These are phyloP conservation scores for Thelonectria olida DNA, from an alignment of 2,329 filamentous ascomycete genomes.

Conservation along the genomic window DNA sequence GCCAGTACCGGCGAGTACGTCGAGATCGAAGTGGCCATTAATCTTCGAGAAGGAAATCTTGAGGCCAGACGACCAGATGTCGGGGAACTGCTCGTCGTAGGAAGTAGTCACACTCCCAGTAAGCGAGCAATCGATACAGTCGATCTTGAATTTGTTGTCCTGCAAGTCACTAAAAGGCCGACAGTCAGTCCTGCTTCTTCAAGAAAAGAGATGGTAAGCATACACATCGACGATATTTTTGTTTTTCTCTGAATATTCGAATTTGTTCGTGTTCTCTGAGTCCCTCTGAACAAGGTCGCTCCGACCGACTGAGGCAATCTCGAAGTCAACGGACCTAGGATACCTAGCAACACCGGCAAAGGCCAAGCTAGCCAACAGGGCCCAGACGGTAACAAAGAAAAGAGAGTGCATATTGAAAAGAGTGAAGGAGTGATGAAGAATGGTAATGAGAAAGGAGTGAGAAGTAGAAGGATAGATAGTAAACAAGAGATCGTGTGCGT, in stretches of 20 bases:
- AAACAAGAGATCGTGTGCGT: not conserved
- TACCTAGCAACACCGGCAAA: not conserved
- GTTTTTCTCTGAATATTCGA: not conserved
- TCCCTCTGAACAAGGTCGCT: not conserved
- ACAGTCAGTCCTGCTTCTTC: not conserved
- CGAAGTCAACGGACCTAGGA: not conserved
- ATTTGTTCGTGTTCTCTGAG: not conserved
- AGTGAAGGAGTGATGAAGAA: not conserved
- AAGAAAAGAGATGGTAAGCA: not conserved
- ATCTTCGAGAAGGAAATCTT: slow-evolving; percentile 2
- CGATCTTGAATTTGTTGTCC: not conserved
- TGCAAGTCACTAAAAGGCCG: not conserved
- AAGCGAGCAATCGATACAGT: slow-evolving; percentile 7
- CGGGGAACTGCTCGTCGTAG: not conserved
- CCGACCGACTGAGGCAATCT: not conserved
- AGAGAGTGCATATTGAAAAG: not conserved
- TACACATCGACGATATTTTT: not conserved
- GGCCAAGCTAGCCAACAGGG: not conserved
- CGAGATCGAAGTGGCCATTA: not conserved
- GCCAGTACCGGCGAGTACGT: not conserved
- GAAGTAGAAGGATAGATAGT: not conserved
- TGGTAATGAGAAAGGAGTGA: not conserved
- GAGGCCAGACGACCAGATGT: not conserved
- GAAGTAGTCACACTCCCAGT: not conserved
- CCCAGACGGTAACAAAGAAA: not conserved